Base-by-base conservation (phyloP, 2,329 filamentous ascomycete species). In the Pseudogymnoascus pannorum region DNA sequence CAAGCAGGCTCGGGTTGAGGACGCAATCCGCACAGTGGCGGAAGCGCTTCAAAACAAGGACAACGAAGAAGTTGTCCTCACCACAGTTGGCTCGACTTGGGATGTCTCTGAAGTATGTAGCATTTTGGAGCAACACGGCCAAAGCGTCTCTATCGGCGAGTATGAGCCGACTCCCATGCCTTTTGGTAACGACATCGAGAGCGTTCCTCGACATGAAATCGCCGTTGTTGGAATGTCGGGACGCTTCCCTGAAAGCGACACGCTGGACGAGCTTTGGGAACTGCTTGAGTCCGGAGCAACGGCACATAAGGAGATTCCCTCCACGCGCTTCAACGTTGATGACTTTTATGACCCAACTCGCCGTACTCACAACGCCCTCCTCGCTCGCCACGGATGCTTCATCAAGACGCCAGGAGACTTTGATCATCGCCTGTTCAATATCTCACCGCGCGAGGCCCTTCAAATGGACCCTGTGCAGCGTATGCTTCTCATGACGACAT, bases 381-480 rank as follows among this genome's bases (percentile, higher is more conserved):
- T 87, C 73, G 89, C 86, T 1, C 87, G 83, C 6, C 89, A 85
- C 66, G 88, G 88, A n/a, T 89, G 87, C 75, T 91, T 77, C 75
- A 78, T 58, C 14, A 83, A 89, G 64, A 81, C 90, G 65, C 87
- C 88, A 0, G 87, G 87, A 61, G 78, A 86, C 57, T 92, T 92
- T 69, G 89, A 92, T 67, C 85, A 87, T 20, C 80, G 86, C 0
- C 91, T 92, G 75, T 92, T 92, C 81, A 90, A 90, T 74, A 91
- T 92, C 84, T 91, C 88, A 24, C 88, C 88, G 6, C 84, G 87
- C 65, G 88, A 92, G 73, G 89, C 89, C 35, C 81, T 84, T 54
- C 87, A 91, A 70, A 90, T 87, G 2, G 89, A 92, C 70, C 89
- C 89, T 0, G 89, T 89, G 80, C 88, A 90, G 71, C 82, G 89